Conservation (phyloP, 495 filamentous ascomycete genomes). For the Astrocystis sublimbata region DNA sequence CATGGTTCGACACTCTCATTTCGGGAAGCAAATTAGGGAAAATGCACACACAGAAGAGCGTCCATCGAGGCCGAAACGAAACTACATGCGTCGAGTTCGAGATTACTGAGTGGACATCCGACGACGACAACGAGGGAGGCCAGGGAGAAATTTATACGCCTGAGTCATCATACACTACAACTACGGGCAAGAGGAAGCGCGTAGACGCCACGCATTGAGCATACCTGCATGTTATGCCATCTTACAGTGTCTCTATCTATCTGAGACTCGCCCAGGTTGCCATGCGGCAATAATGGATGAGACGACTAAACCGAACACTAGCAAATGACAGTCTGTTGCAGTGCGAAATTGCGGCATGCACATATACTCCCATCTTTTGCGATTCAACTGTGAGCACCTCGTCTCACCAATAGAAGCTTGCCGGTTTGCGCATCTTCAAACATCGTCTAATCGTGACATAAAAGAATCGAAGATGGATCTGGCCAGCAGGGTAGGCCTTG, state of each 20-base stretch:
- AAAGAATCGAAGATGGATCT: not conserved
- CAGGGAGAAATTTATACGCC: constrained; percentile 51
- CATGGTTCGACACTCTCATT: constrained; percentile 83
- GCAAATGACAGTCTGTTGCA: not conserved
- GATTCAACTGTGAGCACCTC: not conserved
- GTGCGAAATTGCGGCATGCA: constrained; percentile 3
- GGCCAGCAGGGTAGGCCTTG: constrained; percentile 2
- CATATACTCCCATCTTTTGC: not conserved
- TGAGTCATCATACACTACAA: constrained; percentile 31
- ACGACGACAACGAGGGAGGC: constrained; percentile 58
- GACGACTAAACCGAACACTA: constrained; percentile 11
- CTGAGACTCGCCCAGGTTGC: not conserved
- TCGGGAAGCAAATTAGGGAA: constrained; percentile 70
- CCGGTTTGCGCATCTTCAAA: not conserved
- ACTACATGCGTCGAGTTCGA: constrained; percentile 75
- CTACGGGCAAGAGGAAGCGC: constrained; percentile 56
- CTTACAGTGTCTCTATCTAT: not conserved
- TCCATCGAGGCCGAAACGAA: constrained; percentile 56
- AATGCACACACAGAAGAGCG: constrained; percentile 61
- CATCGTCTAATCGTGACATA: not conserved
- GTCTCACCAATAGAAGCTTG: not conserved
- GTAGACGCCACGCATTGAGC: constrained; percentile 38
- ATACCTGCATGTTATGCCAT: not conserved
- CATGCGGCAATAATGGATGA: not conserved
- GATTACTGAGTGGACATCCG: constrained; percentile 72